Evolutionary conservation across 176 grass and related monocot genomes (phyloP).

Genomic region (Echinochloa phyllopogon): DNA sequence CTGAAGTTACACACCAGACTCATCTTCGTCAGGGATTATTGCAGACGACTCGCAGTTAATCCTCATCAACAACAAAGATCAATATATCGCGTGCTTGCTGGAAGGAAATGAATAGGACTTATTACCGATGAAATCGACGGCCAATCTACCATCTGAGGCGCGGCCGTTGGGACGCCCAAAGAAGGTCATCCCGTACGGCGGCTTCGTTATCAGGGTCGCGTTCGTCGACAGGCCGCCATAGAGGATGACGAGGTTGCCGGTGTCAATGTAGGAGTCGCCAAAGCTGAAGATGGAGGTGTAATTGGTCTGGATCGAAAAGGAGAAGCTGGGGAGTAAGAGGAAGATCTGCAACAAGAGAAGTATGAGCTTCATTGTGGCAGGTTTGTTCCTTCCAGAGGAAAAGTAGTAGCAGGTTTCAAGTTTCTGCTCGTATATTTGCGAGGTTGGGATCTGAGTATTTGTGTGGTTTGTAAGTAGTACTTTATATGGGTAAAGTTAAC

Average conservation of each 20-base stretch:
- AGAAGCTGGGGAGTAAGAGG: conserved; percentile 13
- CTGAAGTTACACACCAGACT: background rate
- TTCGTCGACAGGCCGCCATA: conserved; percentile 2
- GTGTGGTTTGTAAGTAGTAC: background rate
- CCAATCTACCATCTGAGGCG: background rate
- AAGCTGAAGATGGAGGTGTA: conserved; percentile 65
- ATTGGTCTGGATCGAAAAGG: conserved; percentile 1
- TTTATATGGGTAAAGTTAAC: background rate
- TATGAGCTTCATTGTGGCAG: background rate
- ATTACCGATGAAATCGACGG: background rate
- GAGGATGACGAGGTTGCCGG: conserved; percentile 53
- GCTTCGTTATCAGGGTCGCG: conserved; percentile 12
- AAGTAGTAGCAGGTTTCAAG: too few species aligned
- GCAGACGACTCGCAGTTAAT: too few species aligned
- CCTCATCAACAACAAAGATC: background rate
- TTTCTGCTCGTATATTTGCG: background rate
- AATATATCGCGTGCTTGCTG: too few species aligned
- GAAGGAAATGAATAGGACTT: too few species aligned
- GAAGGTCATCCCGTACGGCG: conserved; percentile 52
- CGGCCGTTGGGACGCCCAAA: conserved; percentile 14
- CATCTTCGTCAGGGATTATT: background rate
- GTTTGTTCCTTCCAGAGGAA: background rate
- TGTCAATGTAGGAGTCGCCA: conserved; percentile 61
- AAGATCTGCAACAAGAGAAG: conserved; percentile 10
- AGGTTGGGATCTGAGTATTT: background rate